Base-by-base conservation (phyloP, 805 yeast species). In the Suhomyces vadensis region DNA sequence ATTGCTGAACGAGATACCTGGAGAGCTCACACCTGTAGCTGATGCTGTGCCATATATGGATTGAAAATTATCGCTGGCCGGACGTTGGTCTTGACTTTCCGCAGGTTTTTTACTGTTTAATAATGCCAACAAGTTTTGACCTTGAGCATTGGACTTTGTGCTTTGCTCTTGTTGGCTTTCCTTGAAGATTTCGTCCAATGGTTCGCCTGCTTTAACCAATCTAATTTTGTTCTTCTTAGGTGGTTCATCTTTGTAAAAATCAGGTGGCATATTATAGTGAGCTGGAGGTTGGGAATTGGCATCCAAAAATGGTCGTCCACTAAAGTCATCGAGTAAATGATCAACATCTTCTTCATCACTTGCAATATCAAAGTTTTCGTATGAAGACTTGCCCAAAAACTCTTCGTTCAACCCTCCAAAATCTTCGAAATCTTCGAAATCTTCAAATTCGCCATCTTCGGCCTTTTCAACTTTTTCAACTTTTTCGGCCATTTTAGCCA, bases 341-440 rank as follows among this genome's bases (percentile, higher is more conserved):
- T 49, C 44, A 2, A 42, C 58, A 29, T 56, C 64, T 35, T 67
- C 74, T 36, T 70, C 74, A 43, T 69, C 74, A 37, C 67, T 60
- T 7, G 59, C 71, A 31, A 61, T 54, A 39, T 65, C 71, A 47
- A 67, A 59, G 27, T 56, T 57, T 33, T 55, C 48, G 22, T 48
- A 46, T 31, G 49, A 27, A 42, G 45, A 41, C 47, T 27, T 46
- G 41, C 39, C 37, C 22, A 27, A 26, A 26, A 41, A 44, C 21
- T 41, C 37, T 13, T 44, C 35, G 13, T 41, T 19, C 19, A 39
- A 24, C 11, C 35, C 29, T 23, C 16, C 44, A 31, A 57, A 62
- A 35, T 64, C 64, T 23, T 65, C 69, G 40, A 60, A 62, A 40
- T 61, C 65, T 27, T 63, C 68, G 35, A 64, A 68, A 29, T 63